phyloP scores from a whole-genome alignment of 495 filamentous ascomycete genomes.

The Elasticomyces elasticus region DNA sequence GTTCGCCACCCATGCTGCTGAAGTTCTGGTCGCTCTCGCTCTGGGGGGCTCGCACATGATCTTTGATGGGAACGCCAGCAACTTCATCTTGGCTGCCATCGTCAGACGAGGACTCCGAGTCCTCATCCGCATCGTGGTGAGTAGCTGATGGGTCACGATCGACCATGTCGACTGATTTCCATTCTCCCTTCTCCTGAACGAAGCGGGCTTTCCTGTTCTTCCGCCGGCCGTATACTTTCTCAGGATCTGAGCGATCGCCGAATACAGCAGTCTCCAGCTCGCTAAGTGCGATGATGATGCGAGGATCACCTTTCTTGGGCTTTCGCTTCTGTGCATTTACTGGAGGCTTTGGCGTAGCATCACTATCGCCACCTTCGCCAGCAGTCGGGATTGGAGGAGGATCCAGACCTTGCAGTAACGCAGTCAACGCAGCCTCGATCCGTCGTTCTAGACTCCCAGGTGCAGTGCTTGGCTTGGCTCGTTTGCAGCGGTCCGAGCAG shows the following conservation, averaged over 20 bases:
- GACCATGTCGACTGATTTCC: conserved; percentile 27
- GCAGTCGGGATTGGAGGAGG: neutral
- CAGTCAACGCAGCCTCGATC: conserved; percentile 23
- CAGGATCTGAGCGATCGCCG: conserved; percentile 16
- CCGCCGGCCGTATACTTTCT: conserved; percentile 27
- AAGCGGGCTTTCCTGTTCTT: conserved; percentile 30
- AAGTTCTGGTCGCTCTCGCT: conserved; percentile 33
- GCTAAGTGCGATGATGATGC: conserved; percentile 22
- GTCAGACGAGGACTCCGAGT: neutral
- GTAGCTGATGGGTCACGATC: neutral
- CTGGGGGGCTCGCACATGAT: conserved; percentile 33
- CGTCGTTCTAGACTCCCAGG: conserved; percentile 17
- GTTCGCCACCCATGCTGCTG: conserved; percentile 37
- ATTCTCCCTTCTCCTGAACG: conserved; percentile 20
- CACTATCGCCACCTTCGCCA: neutral
- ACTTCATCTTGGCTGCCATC: conserved; percentile 1
- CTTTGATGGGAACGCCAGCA: conserved; percentile 1
- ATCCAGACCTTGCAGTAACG: conserved; percentile 20
- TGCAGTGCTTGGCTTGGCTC: conserved; percentile 21
- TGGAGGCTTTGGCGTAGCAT: neutral
- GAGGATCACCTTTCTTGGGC: conserved; percentile 28
- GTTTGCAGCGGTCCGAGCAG: conserved; percentile 26
- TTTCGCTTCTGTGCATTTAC: conserved; percentile 9
- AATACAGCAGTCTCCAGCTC: conserved; percentile 32
- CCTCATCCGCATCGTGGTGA: neutral